These are phyloP conservation scores for Dentipellis sp. DNA, from an alignment of 768 basidiomycete species.

Conservation along the genomic window DNA sequence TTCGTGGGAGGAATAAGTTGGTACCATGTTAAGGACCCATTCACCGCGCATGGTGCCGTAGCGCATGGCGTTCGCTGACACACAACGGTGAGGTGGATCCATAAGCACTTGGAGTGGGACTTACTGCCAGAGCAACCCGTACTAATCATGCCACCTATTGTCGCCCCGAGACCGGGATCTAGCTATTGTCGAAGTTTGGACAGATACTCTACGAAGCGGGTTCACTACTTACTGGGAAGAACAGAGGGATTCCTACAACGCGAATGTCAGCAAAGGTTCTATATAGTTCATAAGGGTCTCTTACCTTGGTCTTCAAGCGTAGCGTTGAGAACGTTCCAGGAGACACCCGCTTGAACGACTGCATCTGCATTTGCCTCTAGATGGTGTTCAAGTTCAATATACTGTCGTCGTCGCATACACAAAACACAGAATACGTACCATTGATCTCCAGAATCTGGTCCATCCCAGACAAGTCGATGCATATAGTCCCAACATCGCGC, in stretches of 20 bases:
- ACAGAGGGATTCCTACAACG: constrained; percentile 45
- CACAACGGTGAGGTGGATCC: background rate
- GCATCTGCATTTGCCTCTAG: constrained; percentile 66
- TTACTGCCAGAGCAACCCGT: constrained; percentile 81
- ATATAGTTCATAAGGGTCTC: background rate
- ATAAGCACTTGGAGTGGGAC: constrained; percentile 16
- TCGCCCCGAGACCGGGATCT: constrained; percentile 41
- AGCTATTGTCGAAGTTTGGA: constrained; percentile 6
- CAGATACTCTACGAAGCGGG: background rate
- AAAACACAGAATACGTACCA: constrained; percentile 19
- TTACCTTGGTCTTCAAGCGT: constrained; percentile 49
- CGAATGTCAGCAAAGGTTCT: background rate
- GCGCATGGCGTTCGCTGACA: constrained; percentile 67
- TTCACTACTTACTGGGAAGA: constrained; percentile 68
- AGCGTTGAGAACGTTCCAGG: constrained; percentile 74
- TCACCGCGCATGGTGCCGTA: constrained; percentile 85
- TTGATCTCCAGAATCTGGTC: constrained; percentile 52
- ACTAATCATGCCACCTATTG: constrained; percentile 83
- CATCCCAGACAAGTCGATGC: constrained; percentile 58
- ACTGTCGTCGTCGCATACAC: background rate
- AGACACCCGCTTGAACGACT: constrained; percentile 63
- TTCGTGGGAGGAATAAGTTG: background rate
- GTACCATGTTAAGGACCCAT: constrained; percentile 77
- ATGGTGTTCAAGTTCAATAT: too few species aligned
- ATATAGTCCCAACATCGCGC: constrained; percentile 47